Conservation (phyloP, 306 rosid genomes). For the Corylus heterophylla region DNA sequence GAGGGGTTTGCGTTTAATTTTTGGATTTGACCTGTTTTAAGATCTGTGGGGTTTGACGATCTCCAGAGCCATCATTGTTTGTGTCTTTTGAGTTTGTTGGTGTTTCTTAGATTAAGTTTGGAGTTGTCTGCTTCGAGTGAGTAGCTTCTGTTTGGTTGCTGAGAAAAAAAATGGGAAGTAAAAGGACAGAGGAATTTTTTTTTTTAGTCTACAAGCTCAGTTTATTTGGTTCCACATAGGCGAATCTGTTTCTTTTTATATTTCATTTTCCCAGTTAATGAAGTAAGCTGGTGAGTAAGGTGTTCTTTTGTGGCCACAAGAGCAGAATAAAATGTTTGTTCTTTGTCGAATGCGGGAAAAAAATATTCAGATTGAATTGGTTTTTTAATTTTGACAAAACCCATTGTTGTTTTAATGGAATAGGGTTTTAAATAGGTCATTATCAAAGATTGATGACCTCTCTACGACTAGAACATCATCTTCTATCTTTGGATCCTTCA, state of each 20-base stretch:
- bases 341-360: background rate
- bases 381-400: too few species aligned
- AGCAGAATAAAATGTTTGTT: background rate
- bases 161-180: background rate
- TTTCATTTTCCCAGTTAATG: background rate
- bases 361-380: background rate
- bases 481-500: too few species aligned
- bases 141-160: background rate
- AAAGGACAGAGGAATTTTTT: background rate
- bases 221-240: background rate
- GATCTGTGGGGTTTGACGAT: background rate
- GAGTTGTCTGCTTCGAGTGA: background rate
- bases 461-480: too few species aligned
- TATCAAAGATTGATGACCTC: too few species aligned
- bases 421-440: too few species aligned
- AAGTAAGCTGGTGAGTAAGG: background rate
- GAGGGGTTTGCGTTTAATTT: background rate
- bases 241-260: background rate
- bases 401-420: too few species aligned
- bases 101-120: background rate
- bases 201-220: background rate
- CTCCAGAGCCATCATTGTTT: background rate
- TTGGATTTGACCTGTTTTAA: background rate
- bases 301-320: background rate
- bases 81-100: too few species aligned